These are phyloP conservation scores for Erucastrum elatum DNA, from an alignment of 345 rosid species.

Conservation along the genomic window DNA sequence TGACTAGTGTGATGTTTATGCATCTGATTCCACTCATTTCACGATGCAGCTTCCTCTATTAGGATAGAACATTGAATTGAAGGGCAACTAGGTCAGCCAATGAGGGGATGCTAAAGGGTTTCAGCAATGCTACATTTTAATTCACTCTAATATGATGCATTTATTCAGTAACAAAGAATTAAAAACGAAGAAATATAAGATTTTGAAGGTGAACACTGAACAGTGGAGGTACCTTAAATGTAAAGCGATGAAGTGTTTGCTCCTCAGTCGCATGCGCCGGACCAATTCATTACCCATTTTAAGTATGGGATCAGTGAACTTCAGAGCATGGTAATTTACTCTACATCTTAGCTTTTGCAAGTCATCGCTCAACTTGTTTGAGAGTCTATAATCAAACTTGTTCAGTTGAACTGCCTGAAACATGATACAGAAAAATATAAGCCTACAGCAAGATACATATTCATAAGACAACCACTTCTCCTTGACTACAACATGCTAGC, in stretches of 20 bases:
- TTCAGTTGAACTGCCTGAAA: constrained; percentile 83
- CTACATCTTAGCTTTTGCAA: constrained; percentile 93
- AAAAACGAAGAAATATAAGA: no score
- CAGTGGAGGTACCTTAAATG: constrained; percentile 67
- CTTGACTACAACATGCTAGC: not conserved
- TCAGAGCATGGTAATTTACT: constrained; percentile 90
- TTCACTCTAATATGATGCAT: no score
- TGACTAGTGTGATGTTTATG: no score
- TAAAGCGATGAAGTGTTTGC: constrained; percentile 45
- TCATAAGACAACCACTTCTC: constrained; percentile 1
- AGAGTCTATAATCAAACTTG: constrained; percentile 93
- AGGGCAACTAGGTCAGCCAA: no score
- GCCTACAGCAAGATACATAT: constrained; percentile 14
- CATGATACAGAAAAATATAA: constrained; percentile 27
- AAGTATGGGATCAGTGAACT: constrained; percentile 77
- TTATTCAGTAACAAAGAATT: no score
- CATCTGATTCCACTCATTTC: no score
- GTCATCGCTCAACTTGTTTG: constrained; percentile 81
- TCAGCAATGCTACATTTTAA: no score
- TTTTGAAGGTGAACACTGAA: not conserved
- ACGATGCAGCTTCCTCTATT: no score
- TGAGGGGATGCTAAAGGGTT: no score
- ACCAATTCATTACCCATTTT: constrained; percentile 80
- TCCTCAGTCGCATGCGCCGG: constrained; percentile 53
- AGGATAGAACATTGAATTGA: no score